These are phyloP conservation scores for Quercus phellos DNA, from an alignment of 331 rosid genomes.

Conservation along the genomic window DNA sequence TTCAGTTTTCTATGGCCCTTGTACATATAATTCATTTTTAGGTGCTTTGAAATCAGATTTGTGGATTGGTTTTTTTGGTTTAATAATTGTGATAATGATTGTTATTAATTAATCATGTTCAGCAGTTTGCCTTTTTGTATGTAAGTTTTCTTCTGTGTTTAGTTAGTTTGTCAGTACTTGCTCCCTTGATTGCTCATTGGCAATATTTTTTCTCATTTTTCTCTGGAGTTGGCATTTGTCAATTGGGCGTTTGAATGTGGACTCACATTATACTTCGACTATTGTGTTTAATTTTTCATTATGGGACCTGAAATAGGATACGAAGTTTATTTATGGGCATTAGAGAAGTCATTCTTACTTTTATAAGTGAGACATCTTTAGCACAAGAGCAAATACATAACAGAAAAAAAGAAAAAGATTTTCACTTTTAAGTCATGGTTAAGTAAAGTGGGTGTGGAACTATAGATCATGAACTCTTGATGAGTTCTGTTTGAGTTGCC, in stretches of 20 bases:
- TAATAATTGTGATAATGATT: not conserved
- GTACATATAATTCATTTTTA: not conserved
- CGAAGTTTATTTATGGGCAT: not conserved
- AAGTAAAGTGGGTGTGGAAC: not conserved
- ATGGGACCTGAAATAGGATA: constrained; percentile 15
- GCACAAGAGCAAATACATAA: not conserved
- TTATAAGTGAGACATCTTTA: not conserved
- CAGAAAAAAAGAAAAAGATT: not conserved
- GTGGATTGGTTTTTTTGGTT: not conserved
- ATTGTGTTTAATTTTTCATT: constrained; percentile 1
- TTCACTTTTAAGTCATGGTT: not conserved
- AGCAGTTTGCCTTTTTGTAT: not conserved
- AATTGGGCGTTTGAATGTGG: not conserved
- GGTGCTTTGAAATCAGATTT: not conserved
- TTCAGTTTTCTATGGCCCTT: not conserved
- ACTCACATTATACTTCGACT: not conserved
- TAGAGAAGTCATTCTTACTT: not conserved
- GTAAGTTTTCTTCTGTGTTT: not conserved
- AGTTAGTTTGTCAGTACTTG: not conserved
- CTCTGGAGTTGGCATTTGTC: not conserved
- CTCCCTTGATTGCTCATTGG: not conserved
- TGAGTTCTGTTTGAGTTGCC: not conserved
- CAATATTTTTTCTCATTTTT: not conserved
- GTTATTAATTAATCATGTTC: not conserved
- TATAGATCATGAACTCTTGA: not conserved